phyloP scores from a whole-genome alignment of 345 rosid species.

The Limnanthes douglasii region DNA sequence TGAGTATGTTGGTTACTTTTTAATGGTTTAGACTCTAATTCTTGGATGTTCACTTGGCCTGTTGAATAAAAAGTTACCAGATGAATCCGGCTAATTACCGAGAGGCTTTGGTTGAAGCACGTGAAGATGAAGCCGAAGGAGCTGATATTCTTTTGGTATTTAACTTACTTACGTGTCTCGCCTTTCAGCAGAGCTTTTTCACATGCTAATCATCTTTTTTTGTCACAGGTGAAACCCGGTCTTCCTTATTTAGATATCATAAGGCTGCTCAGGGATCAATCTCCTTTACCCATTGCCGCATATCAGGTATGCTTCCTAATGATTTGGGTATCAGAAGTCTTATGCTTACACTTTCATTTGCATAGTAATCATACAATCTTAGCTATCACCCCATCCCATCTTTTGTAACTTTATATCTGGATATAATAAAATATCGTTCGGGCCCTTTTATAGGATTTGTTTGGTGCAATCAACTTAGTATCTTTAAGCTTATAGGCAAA shows the following conservation, averaged over 20 bases:
- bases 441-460: too few species aligned
- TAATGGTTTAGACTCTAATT: constrained; percentile 3
- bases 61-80: constrained; percentile 62
- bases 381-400: too few species aligned
- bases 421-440: too few species aligned
- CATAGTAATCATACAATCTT: too few species aligned
- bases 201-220: neutral
- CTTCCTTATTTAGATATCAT: constrained; percentile 94
- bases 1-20: neutral
- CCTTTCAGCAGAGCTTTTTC: neutral
- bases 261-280: constrained; percentile 68
- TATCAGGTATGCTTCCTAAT: constrained; percentile 66
- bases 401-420: too few species aligned
- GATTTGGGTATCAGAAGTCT: too few species aligned
- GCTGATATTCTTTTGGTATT: constrained; percentile 90
- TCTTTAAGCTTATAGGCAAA: too few species aligned
- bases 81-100: constrained; percentile 94
- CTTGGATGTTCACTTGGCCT: constrained; percentile 12
- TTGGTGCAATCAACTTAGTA: too few species aligned
- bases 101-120: constrained; percentile 80
- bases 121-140: constrained; percentile 88
- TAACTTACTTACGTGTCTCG: neutral
- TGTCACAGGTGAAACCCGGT: constrained; percentile 79
- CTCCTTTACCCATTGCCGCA: constrained; percentile 81
- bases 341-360: too few species aligned